Evolutionary conservation across 2,329 filamentous ascomycete species (phyloP).

Genomic region (Huntiella omanensis): DNA sequence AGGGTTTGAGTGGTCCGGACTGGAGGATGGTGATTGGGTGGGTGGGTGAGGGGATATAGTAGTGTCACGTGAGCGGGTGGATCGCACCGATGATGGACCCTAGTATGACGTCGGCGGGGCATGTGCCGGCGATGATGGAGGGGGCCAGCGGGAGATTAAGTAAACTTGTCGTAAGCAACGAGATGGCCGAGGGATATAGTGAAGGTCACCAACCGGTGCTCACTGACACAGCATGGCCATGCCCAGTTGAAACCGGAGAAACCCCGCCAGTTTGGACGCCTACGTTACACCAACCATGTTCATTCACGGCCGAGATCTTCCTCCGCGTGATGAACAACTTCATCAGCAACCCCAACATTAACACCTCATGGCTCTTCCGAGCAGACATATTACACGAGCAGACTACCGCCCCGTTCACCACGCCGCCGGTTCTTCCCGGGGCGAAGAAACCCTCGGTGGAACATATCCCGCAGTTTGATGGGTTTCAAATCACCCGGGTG

Average conservation of each 20-base stretch:
- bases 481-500: constrained; percentile 17
- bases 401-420: constrained; percentile 21
- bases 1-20: no score
- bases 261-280: constrained; percentile 27
- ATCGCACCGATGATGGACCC: no score
- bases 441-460: constrained; percentile 1
- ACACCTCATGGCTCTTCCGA: constrained; percentile 58
- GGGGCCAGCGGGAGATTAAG: no score
- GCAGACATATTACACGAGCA: constrained; percentile 45
- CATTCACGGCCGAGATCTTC: constrained; percentile 46
- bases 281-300: constrained; percentile 36
- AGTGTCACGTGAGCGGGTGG: no score
- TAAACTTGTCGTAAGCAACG: background rate
- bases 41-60: no score
- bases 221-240: background rate
- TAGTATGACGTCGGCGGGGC: no score
- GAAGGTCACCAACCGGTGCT: background rate
- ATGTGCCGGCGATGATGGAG: no score
- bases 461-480: constrained; percentile 20
- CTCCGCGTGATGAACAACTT: constrained; percentile 52
- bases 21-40: no score
- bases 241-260: no score
- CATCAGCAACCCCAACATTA: constrained; percentile 62
- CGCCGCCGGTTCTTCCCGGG: background rate
- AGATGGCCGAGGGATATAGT: constrained; percentile 5